phyloP scores from a whole-genome alignment of 139 green algal genomes.

The Chlamydomonas sp. region DNA sequence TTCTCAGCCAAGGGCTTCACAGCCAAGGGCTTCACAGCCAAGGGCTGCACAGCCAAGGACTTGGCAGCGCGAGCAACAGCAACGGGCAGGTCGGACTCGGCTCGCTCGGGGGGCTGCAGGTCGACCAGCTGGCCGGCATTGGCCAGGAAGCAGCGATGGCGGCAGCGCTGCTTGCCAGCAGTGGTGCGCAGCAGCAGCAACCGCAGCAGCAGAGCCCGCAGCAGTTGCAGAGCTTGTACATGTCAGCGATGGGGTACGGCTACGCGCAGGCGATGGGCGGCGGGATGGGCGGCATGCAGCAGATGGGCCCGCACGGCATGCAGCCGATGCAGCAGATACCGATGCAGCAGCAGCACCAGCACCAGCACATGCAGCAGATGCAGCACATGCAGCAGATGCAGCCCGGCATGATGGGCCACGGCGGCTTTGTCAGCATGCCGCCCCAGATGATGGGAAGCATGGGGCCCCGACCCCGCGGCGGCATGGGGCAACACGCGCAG shows the following conservation, averaged over 20 bases:
- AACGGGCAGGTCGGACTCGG: too few species aligned
- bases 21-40: too few species aligned
- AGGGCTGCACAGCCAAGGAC: too few species aligned
- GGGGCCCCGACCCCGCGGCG: too few species aligned
- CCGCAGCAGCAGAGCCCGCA: background rate
- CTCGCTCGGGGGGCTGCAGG: too few species aligned
- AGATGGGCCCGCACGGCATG: background rate
- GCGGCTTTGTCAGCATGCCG: slow-evolving; percentile 1
- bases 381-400: too few species aligned
- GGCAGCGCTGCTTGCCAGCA: slow-evolving; percentile 6
- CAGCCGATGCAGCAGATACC: background rate
- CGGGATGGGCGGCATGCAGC: background rate
- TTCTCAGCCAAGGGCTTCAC: too few species aligned
- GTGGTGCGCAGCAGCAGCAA: background rate
- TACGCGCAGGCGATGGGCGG: slow-evolving; percentile 4
- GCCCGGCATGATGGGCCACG: slow-evolving; percentile 8
- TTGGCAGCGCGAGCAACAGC: too few species aligned
- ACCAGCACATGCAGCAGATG: background rate
- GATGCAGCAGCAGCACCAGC: background rate
- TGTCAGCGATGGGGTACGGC: slow-evolving; percentile 7
- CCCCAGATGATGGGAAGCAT: background rate
- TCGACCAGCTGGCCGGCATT: too few species aligned
- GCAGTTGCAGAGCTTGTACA: slow-evolving; percentile 15
- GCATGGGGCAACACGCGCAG: too few species aligned
- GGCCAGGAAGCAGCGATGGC: too few species aligned